A percentile compares a stretch with the other conserved stretches of the same genome.
phyloP scores from a whole-genome alignment of 1,284 basidiomycete genomes.

The Malassezia brasiliensis region DNA sequence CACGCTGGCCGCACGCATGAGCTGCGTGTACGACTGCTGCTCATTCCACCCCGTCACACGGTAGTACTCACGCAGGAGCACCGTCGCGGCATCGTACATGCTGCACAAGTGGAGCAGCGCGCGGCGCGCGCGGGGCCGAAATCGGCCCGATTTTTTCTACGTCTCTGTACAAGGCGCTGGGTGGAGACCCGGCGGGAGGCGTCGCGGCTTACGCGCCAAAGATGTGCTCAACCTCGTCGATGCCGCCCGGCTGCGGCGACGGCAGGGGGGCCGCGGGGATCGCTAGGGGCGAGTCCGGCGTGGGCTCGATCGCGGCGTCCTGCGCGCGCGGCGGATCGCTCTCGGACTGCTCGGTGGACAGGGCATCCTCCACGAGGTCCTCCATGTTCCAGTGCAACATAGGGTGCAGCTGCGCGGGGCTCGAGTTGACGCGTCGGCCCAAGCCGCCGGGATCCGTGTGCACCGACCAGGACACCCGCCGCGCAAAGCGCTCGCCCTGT shows the following conservation, averaged over 20 bases:
- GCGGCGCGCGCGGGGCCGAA: no score
- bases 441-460: not conserved
- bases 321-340: not conserved
- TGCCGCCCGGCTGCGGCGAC: conserved; percentile 34
- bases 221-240: conserved; percentile 40
- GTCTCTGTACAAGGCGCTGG: no score
- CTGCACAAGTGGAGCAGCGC: no score
- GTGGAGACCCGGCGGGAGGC: not conserved
- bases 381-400: conserved; percentile 35
- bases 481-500: not conserved
- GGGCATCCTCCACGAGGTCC: conserved; percentile 19
- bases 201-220: conserved; percentile 20
- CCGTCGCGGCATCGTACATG: conserved; percentile 52
- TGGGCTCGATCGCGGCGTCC: not conserved
- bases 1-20: conserved; percentile 60
- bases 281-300: conserved; percentile 1
- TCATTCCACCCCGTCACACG: conserved; percentile 87
- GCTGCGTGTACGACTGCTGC: conserved; percentile 80
- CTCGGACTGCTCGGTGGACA: conserved; percentile 23
- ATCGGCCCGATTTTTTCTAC: no score
- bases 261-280: conserved; percentile 21
- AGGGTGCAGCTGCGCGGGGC: conserved; percentile 18
- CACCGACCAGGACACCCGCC: not conserved
- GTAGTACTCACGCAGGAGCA: conserved; percentile 80
- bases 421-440: conserved; percentile 11